Base-by-base conservation (phyloP, 2,329 filamentous ascomycete genomes). In the Neopestalotiopsis rosae region DNA sequence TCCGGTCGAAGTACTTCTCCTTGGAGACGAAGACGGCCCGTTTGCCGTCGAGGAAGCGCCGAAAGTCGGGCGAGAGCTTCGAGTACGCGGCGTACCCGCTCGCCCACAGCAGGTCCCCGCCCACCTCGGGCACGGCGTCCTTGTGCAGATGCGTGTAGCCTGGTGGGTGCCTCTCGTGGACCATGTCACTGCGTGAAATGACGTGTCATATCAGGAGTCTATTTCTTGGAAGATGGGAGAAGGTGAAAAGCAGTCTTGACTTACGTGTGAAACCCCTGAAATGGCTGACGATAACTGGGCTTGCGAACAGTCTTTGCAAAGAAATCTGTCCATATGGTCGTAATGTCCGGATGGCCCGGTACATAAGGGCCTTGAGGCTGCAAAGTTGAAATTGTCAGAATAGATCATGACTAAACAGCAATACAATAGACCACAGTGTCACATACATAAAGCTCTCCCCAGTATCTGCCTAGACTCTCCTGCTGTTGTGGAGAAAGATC, bases 401-500 rank as follows among this genome's bases (percentile, higher is more conserved):
- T 28, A 28, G 2, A 28, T 28, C 24, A 2, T 28, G 24, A 28
- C 24, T 28, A 28, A 3, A 28, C 2, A 28, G 24, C 24, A 28
- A 28, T 2, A 28, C 24, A 28, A 28, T 28, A 28, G 24, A 28
- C 24, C 24, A 28, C 4, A 28, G 24, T 3, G 24, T 28, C 24
- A 28, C 24, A 28, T 28, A 28, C 24, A 28, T 28, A 28, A 28
- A 28, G 24, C 24, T 28, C 24, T 28, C 24, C 24, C 24, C 24
- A 28, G 24, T 28, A 28, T 28, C 24, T 28, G 24, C 24, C 24
- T 28, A 28, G 24, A 28, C 24, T 28, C 24, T 28, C 24, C 24
- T 28, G 24, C 24, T 28, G 24, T 28, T 28, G 24, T 28, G 24
- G 24, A 28, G 24, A 28, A 45, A 73, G 69, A 57, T 74, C 71